Base-by-base conservation (phyloP, 805 yeast species). In the Wickerhamiella azymoides region DNA sequence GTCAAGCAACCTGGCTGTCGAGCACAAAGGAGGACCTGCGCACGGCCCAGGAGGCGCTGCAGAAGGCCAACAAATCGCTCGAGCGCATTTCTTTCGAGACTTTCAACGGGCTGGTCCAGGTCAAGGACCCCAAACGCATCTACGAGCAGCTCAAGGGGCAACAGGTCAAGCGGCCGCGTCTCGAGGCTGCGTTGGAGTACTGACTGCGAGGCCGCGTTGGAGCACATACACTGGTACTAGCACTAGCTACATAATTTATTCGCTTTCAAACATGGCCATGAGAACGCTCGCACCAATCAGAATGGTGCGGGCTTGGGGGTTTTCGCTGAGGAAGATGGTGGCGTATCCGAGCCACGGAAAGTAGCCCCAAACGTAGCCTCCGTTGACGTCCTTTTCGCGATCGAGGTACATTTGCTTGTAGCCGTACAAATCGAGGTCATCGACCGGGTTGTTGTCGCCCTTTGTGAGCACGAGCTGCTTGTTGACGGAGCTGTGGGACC, bases 401-500 rank as follows among this genome's bases (percentile, higher is more conserved):
- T 84, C 78, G 56, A 92, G 68, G 56, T 92, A 92, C 40, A 68
- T 68, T 57, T 84, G 88, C 46, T 75, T 77, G 52, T 75, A 71
- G 1, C 86, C 82, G 60, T 92, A 92, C 39, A 92, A 70, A 13
- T 84, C 80, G 53, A 92, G 70, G 63, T 92, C 98, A 63, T 92
- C 94, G 44, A 82, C 79, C 3, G 88, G 84, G 60, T 92, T 92
- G 62, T 92, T 92, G 62, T 92, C 98, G 62, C 98, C 98, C 62
- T 92, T 92, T 1, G 98, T 92, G 49, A 92, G 71, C 42, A 92
- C 62, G 42, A 79, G 67, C 63, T 88, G 96, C 58, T 77, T 71
- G 40, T 50, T 50, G 28, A 55, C 53, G 8, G 57, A 57, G 26
- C 56, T 78, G 59, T 92, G 97, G 54, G 84, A 89, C 57, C 96